Evolutionary conservation across 257 asterid species (phyloP).

Genomic region (Asclepias syriaca): DNA sequence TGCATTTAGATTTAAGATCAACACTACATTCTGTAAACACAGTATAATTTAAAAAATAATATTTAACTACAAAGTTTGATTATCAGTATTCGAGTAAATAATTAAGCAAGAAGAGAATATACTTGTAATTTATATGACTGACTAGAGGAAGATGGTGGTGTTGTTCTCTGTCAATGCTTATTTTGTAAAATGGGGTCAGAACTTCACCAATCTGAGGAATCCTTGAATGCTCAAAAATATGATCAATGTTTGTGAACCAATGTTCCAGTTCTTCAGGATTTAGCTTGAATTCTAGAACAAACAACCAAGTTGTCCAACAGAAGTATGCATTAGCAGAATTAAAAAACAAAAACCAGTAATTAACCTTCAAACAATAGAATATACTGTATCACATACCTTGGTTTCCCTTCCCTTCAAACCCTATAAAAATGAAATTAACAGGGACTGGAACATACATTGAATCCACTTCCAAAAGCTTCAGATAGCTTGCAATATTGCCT

Average conservation of each 20-base stretch:
- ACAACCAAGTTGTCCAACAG: conserved; percentile 9
- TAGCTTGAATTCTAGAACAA: conserved; percentile 66
- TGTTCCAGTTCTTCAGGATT: conserved; percentile 82
- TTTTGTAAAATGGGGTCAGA: conserved; percentile 87
- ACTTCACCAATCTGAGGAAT: conserved; percentile 87
- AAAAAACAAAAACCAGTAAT: not conserved
- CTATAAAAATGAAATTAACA: conserved; percentile 85
- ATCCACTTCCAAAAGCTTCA: conserved; percentile 91
- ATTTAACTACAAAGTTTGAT: not conserved
- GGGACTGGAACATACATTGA: conserved; percentile 88
- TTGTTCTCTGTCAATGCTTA: conserved; percentile 63
- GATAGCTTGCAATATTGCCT: conserved; percentile 81
- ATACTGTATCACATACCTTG: conserved; percentile 43
- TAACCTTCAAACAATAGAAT: conserved; percentile 8
- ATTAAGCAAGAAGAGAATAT: conserved; percentile 20
- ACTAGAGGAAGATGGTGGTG: conserved; percentile 81
- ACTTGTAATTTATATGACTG: conserved; percentile 93
- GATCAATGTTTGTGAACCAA: conserved; percentile 98
- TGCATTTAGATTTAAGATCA: conserved; percentile 31
- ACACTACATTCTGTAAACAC: conserved; percentile 14
- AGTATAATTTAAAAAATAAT: not conserved
- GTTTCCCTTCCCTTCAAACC: conserved; percentile 96
- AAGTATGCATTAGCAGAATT: not conserved
- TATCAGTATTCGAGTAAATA: not conserved
- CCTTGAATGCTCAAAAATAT: conserved; percentile 90